Conservation (phyloP, 2,329 filamentous ascomycete genomes). For the Colletotrichum scovillei region DNA sequence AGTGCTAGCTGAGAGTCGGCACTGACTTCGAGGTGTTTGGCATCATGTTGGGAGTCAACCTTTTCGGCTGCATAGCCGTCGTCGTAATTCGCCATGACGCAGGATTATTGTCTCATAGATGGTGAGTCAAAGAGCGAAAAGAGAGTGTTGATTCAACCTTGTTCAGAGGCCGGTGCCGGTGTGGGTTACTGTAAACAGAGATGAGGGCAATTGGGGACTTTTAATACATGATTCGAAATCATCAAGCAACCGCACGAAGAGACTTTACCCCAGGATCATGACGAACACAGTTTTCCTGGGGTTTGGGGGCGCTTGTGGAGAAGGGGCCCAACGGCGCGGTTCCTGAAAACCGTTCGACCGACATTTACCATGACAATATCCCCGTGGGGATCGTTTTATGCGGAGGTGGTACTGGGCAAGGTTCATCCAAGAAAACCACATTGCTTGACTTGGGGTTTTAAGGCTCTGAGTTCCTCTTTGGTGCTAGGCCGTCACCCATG, state of each 20-base stretch:
- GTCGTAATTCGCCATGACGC: background rate
- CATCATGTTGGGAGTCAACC: background rate
- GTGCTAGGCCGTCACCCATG: background rate
- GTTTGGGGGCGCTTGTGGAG: background rate
- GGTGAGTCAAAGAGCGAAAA: background rate
- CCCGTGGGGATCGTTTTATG: conserved; percentile 23
- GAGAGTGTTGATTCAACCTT: background rate
- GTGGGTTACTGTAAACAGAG: too few relatives aligned
- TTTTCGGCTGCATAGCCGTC: conserved; percentile 24
- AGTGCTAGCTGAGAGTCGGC: conserved; percentile 14
- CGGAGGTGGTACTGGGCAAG: conserved; percentile 12
- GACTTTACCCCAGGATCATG: background rate
- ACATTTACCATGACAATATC: background rate
- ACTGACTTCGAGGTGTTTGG: conserved; percentile 20
- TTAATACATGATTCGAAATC: background rate
- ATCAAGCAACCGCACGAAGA: background rate
- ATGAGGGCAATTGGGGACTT: background rate
- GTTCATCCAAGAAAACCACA: background rate
- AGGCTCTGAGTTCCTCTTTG: conserved; percentile 21
- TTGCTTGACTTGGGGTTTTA: background rate
- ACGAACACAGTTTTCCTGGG: background rate
- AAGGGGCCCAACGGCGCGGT: background rate
- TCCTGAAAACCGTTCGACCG: background rate
- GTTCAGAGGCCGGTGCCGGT: background rate
- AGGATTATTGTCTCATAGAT: background rate